These are phyloP conservation scores for Zangia roseola DNA, from an alignment of 768 basidiomycete species.

Conservation along the genomic window DNA sequence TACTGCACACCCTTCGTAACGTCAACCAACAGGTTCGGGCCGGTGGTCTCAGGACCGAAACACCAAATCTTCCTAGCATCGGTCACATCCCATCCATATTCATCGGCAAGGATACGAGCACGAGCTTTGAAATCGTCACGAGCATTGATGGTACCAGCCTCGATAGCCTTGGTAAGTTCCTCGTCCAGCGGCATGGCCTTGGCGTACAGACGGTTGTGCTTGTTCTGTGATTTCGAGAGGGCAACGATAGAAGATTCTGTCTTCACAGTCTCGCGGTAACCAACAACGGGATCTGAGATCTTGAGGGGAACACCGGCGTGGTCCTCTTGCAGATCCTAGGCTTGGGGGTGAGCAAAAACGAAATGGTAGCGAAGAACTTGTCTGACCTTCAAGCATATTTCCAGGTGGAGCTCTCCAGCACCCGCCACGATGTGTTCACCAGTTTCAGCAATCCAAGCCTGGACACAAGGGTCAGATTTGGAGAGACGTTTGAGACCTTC, in stretches of 20 bases:
- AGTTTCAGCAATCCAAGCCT: slow-evolving; percentile 86
- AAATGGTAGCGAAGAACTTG: not conserved
- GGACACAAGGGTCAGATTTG: slow-evolving; percentile 99
- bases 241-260: slow-evolving; percentile 94
- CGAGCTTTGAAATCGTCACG: slow-evolving; percentile 98
- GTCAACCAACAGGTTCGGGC: slow-evolving; percentile 95
- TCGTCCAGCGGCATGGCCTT: slow-evolving; percentile 94
- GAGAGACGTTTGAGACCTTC: slow-evolving; percentile 99
- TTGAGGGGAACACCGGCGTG: slow-evolving; percentile 99
- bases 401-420: slow-evolving; percentile 98
- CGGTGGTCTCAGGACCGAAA: slow-evolving; percentile 98
- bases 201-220: slow-evolving; percentile 97
- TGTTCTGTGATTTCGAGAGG: slow-evolving; percentile 99
- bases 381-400: slow-evolving; percentile 95
- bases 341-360: not conserved
- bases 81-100: slow-evolving; percentile 97
- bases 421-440: slow-evolving; percentile 99
- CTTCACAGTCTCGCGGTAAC: slow-evolving; percentile 97
- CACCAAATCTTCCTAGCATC: slow-evolving; percentile 99
- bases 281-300: slow-evolving; percentile 96
- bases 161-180: slow-evolving; percentile 92
- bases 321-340: slow-evolving; percentile 96
- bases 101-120: slow-evolving; percentile 94
- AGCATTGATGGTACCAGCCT: slow-evolving; percentile 76
- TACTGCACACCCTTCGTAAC: slow-evolving; percentile 99